Conservation (phyloP, 2,329 filamentous ascomycete genomes). For the Nigrograna mackinnonii region DNA sequence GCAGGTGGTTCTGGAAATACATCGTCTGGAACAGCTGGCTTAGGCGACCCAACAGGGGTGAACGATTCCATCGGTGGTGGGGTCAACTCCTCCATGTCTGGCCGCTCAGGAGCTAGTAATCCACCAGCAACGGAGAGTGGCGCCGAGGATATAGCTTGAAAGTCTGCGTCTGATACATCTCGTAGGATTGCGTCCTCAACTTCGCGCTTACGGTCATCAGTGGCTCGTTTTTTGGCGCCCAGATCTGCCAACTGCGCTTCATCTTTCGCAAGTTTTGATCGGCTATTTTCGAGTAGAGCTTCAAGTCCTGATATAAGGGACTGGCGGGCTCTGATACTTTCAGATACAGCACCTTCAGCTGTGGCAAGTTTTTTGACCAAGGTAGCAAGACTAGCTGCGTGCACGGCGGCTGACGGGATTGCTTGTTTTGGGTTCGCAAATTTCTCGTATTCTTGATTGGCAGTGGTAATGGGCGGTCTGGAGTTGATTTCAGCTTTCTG, state of each 20-base stretch:
- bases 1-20: conserved; percentile 27
- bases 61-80: conserved; percentile 69
- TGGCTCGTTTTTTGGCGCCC: conserved; percentile 66
- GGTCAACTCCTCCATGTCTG: conserved; percentile 83
- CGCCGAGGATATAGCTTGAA: conserved; percentile 50
- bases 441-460: conserved; percentile 83
- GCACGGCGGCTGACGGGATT: conserved; percentile 81
- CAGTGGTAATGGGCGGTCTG: conserved; percentile 68
- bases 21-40: conserved; percentile 28
- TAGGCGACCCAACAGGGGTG: conserved; percentile 55
- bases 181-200: conserved; percentile 92
- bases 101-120: conserved; percentile 60
- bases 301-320: conserved; percentile 80
- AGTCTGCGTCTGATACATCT: conserved; percentile 68
- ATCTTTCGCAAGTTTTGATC: conserved; percentile 70
- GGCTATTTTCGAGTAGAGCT: conserved; percentile 77
- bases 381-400: conserved; percentile 85
- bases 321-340: conserved; percentile 84
- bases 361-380: conserved; percentile 87
- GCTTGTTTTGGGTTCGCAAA: conserved; percentile 71
- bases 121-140: conserved; percentile 25
- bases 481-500: conserved; percentile 72
- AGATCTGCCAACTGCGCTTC: conserved; percentile 68
- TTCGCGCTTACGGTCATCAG: conserved; percentile 81
- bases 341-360: conserved; percentile 85